Evolutionary conservation across 2,329 filamentous ascomycete species (phyloP).

Genomic region (Endocalyx cinctus): DNA sequence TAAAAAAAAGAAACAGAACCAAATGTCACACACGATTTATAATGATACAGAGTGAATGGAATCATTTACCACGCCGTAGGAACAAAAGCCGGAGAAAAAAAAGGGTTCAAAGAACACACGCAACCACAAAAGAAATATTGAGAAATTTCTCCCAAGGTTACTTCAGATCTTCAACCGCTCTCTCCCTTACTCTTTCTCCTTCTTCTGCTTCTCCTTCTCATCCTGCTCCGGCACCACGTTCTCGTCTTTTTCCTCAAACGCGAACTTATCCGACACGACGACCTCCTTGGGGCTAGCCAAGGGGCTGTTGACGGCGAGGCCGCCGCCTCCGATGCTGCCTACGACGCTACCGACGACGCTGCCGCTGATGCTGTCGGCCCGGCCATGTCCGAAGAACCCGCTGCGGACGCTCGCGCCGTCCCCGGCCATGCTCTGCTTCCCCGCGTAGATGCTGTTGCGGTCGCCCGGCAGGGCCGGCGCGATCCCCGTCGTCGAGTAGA

Average conservation of each 20-base stretch:
- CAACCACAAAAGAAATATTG: too few relatives aligned
- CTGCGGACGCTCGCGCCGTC: conserved; percentile 78
- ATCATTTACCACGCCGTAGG: too few relatives aligned
- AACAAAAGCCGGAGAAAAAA: too few relatives aligned
- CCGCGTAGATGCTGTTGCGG: conserved; percentile 73
- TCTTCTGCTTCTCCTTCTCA: conserved; percentile 13
- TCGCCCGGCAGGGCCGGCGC: conserved; percentile 66
- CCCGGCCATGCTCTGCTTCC: conserved; percentile 47
- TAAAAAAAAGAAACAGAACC: too few relatives aligned
- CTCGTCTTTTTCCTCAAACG: conserved; percentile 26
- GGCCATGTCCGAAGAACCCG: conserved; percentile 68
- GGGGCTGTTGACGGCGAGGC: conserved; percentile 58
- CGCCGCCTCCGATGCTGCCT: conserved; percentile 79
- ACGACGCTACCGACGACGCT: conserved; percentile 67
- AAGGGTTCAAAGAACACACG: too few relatives aligned
- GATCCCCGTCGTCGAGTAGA: conserved; percentile 73
- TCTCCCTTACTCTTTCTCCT: too few relatives aligned
- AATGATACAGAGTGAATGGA: too few relatives aligned
- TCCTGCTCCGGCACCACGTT: too few relatives aligned
- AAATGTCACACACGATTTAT: too few relatives aligned
- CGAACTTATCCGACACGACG: conserved; percentile 26
- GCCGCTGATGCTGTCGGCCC: conserved; percentile 77
- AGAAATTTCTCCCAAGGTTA: too few relatives aligned
- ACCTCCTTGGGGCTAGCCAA: conserved; percentile 54
- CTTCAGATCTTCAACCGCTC: too few relatives aligned